These are phyloP conservation scores for Pyrenophora seminiperda DNA, from an alignment of 2,329 filamentous ascomycete genomes.

Conservation along the genomic window DNA sequence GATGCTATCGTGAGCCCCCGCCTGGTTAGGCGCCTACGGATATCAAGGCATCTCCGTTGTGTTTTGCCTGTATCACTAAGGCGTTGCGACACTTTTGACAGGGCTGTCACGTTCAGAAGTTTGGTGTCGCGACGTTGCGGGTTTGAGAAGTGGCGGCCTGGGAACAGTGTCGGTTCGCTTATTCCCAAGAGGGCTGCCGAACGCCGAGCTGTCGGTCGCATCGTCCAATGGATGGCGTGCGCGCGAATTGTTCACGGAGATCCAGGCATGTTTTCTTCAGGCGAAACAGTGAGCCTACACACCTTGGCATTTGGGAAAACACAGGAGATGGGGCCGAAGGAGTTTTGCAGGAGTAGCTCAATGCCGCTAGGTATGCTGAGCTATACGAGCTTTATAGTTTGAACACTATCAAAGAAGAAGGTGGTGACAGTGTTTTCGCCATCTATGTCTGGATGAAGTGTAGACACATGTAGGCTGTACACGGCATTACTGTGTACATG, in stretches of 20 bases:
- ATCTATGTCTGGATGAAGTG: no score
- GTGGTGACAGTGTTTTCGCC: no score
- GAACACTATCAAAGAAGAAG: background rate
- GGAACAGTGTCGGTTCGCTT: slow-evolving; percentile 2
- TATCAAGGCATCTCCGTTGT: slow-evolving; percentile 16
- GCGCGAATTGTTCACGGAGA: background rate
- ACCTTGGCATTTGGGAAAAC: slow-evolving; percentile 7
- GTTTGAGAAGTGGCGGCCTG: slow-evolving; percentile 13
- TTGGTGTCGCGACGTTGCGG: slow-evolving; percentile 11
- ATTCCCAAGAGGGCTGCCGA: slow-evolving; percentile 2
- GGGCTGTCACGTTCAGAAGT: slow-evolving; percentile 15
- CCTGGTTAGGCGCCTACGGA: slow-evolving; percentile 13
- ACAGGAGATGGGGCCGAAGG: background rate
- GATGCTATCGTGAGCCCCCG: background rate
- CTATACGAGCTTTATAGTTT: background rate
- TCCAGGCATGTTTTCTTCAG: slow-evolving; percentile 7
- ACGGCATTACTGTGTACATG: no score
- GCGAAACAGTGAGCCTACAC: slow-evolving; percentile 6
- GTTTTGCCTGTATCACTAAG: slow-evolving; percentile 15
- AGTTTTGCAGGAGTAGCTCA: slow-evolving; percentile 3
- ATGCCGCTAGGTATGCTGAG: slow-evolving; percentile 5
- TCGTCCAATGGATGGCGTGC: slow-evolving; percentile 3
- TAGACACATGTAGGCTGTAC: no score
- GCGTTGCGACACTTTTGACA: slow-evolving; percentile 13
- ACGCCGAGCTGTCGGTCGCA: slow-evolving; percentile 1